Conservation (phyloP, 176 grass and related monocot genomes). For the Oryza coarctata region DNA sequence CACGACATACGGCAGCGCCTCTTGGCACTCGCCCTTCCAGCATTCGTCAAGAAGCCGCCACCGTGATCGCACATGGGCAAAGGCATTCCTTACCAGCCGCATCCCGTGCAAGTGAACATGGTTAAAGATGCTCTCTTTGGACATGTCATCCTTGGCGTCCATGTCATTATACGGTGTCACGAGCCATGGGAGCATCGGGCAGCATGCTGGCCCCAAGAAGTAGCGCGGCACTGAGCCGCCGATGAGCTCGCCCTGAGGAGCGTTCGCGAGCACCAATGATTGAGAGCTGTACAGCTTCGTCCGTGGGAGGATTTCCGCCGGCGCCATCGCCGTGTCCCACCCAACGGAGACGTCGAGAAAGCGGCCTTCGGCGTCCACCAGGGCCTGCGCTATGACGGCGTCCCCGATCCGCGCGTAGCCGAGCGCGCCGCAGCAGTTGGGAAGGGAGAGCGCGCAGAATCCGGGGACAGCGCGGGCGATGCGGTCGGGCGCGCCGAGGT, state of each 20-base stretch:
- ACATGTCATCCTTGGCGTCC: conserved; percentile 12
- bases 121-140: conserved; percentile 73
- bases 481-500: conserved; percentile 58
- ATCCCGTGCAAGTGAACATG: conserved; percentile 65
- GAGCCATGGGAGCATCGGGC: conserved; percentile 83
- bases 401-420: conserved; percentile 63
- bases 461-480: conserved; percentile 63
- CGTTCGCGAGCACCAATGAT: conserved; percentile 51
- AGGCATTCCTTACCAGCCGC: conserved; percentile 55
- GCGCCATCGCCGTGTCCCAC: conserved; percentile 56
- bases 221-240: conserved; percentile 63
- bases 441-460: conserved; percentile 62
- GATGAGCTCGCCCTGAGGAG: conserved; percentile 54
- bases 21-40: conserved; percentile 83
- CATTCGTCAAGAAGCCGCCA: conserved; percentile 68
- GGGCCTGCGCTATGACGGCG: conserved; percentile 58
- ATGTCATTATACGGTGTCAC: conserved; percentile 59
- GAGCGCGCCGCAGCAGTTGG: conserved; percentile 83
- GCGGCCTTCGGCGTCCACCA: conserved; percentile 80
- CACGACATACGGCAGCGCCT: conserved; percentile 79
- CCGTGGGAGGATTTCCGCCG: conserved; percentile 53
- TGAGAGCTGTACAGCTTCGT: conserved; percentile 64
- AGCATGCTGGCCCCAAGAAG: conserved; percentile 64
- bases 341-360: conserved; percentile 85
- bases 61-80: conserved; percentile 56